Conservation (phyloP, 2,329 filamentous ascomycete genomes). For the Aspergillus cejpii region DNA sequence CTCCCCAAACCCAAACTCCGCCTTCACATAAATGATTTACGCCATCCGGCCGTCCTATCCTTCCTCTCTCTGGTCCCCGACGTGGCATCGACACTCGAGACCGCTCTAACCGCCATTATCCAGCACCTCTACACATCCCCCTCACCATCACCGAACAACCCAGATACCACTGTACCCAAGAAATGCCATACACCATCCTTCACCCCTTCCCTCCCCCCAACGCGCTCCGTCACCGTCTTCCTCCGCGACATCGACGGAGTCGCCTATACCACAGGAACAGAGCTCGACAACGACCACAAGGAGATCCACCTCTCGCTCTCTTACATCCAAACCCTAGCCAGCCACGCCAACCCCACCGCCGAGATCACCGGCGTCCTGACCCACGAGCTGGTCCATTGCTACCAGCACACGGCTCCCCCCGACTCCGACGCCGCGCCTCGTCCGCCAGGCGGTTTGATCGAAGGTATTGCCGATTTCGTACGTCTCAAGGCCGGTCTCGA, state of each 20-base stretch:
- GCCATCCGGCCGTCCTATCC: constrained; percentile 52
- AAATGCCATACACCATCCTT: constrained; percentile 19
- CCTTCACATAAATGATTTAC: constrained; percentile 41
- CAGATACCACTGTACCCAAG: constrained; percentile 4
- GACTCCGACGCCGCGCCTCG: constrained; percentile 13
- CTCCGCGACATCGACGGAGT: constrained; percentile 74
- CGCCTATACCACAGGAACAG: constrained; percentile 76
- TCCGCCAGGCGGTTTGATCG: constrained; percentile 68
- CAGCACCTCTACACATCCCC: constrained; percentile 58
- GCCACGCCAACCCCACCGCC: constrained; percentile 25
- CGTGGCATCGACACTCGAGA: constrained; percentile 51
- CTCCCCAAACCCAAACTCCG: constrained; percentile 32
- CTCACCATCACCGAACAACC: not conserved
- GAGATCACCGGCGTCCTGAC: constrained; percentile 80
- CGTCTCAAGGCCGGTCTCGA: constrained; percentile 64
- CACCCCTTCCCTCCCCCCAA: constrained; percentile 49
- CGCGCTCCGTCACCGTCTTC: constrained; percentile 77
- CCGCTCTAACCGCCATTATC: constrained; percentile 62
- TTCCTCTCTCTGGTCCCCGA: constrained; percentile 65
- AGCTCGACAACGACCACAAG: constrained; percentile 79
- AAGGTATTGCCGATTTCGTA: constrained; percentile 92
- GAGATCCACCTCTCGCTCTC: constrained; percentile 80
- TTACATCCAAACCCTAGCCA: constrained; percentile 53
- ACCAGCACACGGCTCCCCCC: constrained; percentile 63
- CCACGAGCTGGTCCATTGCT: constrained; percentile 93